These are phyloP conservation scores for Novymonas esmeraldas DNA, from an alignment of 208 protist species.

Conservation along the genomic window DNA sequence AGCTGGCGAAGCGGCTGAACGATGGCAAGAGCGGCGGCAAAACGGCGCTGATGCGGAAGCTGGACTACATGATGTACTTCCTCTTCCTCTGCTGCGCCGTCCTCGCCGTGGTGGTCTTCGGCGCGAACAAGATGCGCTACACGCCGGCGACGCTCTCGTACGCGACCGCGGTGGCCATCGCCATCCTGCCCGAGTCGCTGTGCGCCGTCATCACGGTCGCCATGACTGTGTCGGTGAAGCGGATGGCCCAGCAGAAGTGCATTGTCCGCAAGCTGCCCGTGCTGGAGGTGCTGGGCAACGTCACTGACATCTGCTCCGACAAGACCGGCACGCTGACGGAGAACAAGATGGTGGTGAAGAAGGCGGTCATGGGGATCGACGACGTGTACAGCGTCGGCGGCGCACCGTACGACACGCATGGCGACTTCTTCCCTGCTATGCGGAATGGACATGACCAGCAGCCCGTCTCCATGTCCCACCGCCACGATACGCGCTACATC, in stretches of 20 bases:
- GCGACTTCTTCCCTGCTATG: constrained; percentile 57
- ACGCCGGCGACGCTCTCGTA: constrained; percentile 66
- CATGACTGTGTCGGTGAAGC: constrained; percentile 84
- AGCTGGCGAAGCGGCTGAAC: constrained; percentile 74
- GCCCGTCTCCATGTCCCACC: constrained; percentile 42
- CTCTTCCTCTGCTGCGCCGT: constrained; percentile 81
- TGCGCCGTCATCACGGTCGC: constrained; percentile 83
- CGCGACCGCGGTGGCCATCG: constrained; percentile 86
- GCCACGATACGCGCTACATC: constrained; percentile 46
- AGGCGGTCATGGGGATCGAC: constrained; percentile 63
- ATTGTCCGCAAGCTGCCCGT: constrained; percentile 86
- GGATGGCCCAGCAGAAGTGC: constrained; percentile 87
- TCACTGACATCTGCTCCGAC: constrained; percentile 94
- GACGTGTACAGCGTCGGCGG: constrained; percentile 69
- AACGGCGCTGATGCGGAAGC: constrained; percentile 80
- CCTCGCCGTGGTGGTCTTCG: constrained; percentile 81
- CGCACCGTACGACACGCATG: constrained; percentile 74
- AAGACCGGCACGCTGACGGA: constrained; percentile 95
- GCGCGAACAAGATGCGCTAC: constrained; percentile 76
- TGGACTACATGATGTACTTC: constrained; percentile 92
- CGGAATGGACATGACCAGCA: constrained; percentile 36
- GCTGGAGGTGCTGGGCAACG: constrained; percentile 89
- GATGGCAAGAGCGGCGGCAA: constrained; percentile 45
- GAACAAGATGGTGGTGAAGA: constrained; percentile 94
- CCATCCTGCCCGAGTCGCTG: constrained; percentile 90